Evolutionary conservation across 192 early-diverging fungal genomes (phyloP), one percentile per base, ranked within the genome.

Genomic region (Coemansia sp.): DNA sequence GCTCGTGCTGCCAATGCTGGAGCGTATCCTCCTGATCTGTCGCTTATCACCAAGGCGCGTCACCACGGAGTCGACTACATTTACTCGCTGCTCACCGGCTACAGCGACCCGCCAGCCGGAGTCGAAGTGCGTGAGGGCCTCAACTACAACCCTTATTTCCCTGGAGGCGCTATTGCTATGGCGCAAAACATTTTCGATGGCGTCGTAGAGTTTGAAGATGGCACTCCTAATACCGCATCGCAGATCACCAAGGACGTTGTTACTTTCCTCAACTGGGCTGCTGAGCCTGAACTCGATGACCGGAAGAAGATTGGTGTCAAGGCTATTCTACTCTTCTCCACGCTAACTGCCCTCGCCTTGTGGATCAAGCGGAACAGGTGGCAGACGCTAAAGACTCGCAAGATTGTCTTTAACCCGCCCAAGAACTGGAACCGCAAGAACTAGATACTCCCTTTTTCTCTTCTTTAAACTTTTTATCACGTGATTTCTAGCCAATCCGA

Each of bases 91-190:
- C 88, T 99, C 69, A 95, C 95, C 18, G 96, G 97, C 38, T 99
- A 97, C 86, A 86, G 89, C 70, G 95, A 97, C 69, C 89, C 97
- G 46, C 97, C 97, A 57, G 94, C 95, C 18, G 96, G 97, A 78
- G 89, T 99, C 63, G 88, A 90, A 65, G 76, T 99, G 57, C 92
- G 95, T 81, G 95, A 97, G 74, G 97, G 96, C 65, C 88, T 99
- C 20, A 94, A 97, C 90, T 99, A 95, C 89, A 99, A 99, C 90
- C 94, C 95, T 46, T 99, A 97, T 88, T 99, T 99, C 93, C 97
- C 95, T 20, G 96, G 97, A 53, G 96, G 96, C 72, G 93, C 96
- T 62, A 99, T 99, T 81, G 89, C 89, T 64, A 99, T 99, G 96
- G 97, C 95, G 39, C 92, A 93, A 71, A 86, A 92, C 64, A 81